Conservation (phyloP, 2,329 filamentous ascomycete species). For the Cladosporium sp. region DNA sequence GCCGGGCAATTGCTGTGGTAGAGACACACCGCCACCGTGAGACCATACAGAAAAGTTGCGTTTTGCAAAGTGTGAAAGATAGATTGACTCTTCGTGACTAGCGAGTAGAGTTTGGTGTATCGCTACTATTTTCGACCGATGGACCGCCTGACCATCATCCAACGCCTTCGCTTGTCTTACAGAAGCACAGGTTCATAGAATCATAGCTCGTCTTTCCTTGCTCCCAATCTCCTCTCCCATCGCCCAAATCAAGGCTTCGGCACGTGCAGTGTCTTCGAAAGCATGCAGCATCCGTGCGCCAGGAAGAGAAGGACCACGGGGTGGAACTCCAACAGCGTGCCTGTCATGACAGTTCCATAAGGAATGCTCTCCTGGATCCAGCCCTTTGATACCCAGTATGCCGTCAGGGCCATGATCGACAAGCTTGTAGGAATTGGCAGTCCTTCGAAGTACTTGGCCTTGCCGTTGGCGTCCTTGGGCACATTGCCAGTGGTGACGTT, state of each 20-base stretch:
- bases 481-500: constrained; percentile 90
- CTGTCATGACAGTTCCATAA: constrained; percentile 66
- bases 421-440: constrained; percentile 93
- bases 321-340: constrained; percentile 76
- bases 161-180: constrained; percentile 18
- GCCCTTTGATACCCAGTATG: constrained; percentile 79
- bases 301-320: constrained; percentile 79
- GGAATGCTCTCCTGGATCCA: constrained; percentile 81
- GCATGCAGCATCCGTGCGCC: constrained; percentile 89
- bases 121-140: background rate
- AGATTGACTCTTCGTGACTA: background rate
- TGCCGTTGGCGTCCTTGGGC: constrained; percentile 88
- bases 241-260: constrained; percentile 61
- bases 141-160: background rate
- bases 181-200: constrained; percentile 12
- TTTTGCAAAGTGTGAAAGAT: background rate
- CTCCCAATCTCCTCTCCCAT: background rate
- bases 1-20: background rate
- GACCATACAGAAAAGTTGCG: background rate
- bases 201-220: constrained; percentile 15
- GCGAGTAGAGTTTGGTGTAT: background rate
- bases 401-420: constrained; percentile 78
- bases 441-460: constrained; percentile 94
- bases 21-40: background rate
- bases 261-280: constrained; percentile 90